Conservation (phyloP, 306 rosid species). For the Styphnolobium japonicum region DNA sequence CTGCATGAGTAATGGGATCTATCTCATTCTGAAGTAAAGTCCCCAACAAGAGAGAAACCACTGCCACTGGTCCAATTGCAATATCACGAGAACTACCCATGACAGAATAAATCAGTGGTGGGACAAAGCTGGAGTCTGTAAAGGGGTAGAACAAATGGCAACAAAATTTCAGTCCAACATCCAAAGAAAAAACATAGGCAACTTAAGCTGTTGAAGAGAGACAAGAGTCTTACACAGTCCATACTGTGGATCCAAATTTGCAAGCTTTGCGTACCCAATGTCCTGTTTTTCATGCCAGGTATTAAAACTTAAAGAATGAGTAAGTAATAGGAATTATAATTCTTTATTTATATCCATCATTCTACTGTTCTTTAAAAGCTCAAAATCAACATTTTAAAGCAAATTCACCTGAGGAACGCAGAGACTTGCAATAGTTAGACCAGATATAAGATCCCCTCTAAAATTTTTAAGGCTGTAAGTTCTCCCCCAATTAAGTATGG, state of each 20-base stretch:
- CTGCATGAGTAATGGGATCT: conserved; percentile 52
- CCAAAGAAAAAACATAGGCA: background rate
- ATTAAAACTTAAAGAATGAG: conserved; percentile 9
- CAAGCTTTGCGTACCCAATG: conserved; percentile 91
- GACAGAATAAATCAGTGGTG: conserved; percentile 82
- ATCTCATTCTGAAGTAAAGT: conserved; percentile 77
- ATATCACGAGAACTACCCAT: conserved; percentile 99
- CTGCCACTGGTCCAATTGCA: conserved; percentile 97
- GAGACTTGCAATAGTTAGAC: conserved; percentile 95
- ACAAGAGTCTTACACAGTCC: conserved; percentile 72
- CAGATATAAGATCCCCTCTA: conserved; percentile 82
- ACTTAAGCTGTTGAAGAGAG: background rate
- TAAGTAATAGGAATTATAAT: background rate
- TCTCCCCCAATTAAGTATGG: conserved; percentile 83
- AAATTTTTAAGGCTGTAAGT: conserved; percentile 57
- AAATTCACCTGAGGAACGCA: conserved; percentile 94
- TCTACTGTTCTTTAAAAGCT: background rate
- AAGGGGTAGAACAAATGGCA: conserved; percentile 13
- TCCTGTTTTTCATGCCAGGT: conserved; percentile 54
- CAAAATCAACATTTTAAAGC: background rate
- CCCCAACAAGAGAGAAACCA: conserved; percentile 90
- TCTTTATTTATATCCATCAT: background rate
- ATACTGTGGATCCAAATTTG: conserved; percentile 82
- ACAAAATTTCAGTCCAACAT: conserved; percentile 26
- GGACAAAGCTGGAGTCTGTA: conserved; percentile 91